A percentile compares a stretch with the other conserved stretches of the same genome.
Evolutionary conservation across 371 early-diverging fungal genomes (phyloP).

Genomic region (Rhizopus microsporus): DNA sequence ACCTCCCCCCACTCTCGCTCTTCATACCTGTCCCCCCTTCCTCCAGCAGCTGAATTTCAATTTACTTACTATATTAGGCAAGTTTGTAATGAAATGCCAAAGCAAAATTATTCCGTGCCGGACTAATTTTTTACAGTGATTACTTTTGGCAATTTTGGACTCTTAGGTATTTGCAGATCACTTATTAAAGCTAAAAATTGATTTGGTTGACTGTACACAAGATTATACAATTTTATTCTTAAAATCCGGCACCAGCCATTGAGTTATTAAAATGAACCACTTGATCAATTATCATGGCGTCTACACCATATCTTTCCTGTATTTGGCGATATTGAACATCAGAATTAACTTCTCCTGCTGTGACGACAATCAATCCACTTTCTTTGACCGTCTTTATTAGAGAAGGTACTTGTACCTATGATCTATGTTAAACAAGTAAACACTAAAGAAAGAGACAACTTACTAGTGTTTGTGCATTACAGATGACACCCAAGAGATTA

Average conservation of each 20-base stretch:
- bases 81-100: no score
- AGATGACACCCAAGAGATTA: slow-evolving; percentile 88
- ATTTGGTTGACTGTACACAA: neutral
- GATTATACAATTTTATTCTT: neutral
- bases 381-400: slow-evolving; percentile 89
- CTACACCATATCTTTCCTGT: slow-evolving; percentile 84
- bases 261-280: slow-evolving; percentile 49
- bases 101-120: no score
- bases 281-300: slow-evolving; percentile 74
- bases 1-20: no score
- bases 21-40: no score
- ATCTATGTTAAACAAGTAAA: neutral
- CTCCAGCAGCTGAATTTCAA: no score
- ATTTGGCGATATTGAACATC: slow-evolving; percentile 59
- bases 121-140: no score
- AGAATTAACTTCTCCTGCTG: slow-evolving; percentile 79
- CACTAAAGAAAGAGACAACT: slow-evolving; percentile 9
- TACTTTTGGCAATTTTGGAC: no score
- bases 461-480: slow-evolving; percentile 85
- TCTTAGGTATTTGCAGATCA: no score
- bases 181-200: no score
- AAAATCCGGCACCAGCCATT: slow-evolving; percentile 53
- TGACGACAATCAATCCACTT: slow-evolving; percentile 84
- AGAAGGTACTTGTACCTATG: slow-evolving; percentile 83
- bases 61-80: no score